Evolutionary conservation across 495 filamentous ascomycete species (phyloP).

Genomic region (Neurospora sp.): DNA sequence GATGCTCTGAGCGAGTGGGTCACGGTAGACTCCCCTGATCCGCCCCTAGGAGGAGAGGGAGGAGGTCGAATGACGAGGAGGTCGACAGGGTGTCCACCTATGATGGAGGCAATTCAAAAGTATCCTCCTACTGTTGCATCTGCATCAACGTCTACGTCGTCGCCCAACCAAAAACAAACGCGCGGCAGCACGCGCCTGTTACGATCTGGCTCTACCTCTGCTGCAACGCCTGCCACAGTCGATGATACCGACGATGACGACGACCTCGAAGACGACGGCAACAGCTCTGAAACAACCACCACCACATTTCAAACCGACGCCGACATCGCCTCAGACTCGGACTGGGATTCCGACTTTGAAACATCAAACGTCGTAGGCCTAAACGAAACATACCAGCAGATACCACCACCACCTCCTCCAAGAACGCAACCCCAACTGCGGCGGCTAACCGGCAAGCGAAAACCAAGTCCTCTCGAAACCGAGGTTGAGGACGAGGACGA

Average conservation of each 20-base stretch:
- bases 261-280: neutral
- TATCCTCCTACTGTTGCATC: neutral
- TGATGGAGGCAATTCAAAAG: neutral
- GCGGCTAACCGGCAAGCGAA: neutral
- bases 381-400: neutral
- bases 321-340: neutral
- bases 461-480: conserved; percentile 1
- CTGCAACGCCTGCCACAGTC: neutral
- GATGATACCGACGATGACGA: neutral
- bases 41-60: neutral
- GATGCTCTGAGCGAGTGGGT: conserved; percentile 48
- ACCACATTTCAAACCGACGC: neutral
- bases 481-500: conserved; percentile 2
- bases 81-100: neutral
- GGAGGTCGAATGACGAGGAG: neutral
- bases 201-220: neutral
- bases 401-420: neutral
- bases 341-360: neutral
- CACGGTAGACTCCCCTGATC: conserved; percentile 21
- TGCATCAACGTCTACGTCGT: neutral
- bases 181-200: neutral
- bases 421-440: neutral
- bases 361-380: neutral
- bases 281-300: neutral
- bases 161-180: neutral